A percentile compares a stretch with the other conserved stretches of the same genome.
Conservation (phyloP, 192 early-diverging fungal species). For the Entomortierella beljakovae region DNA sequence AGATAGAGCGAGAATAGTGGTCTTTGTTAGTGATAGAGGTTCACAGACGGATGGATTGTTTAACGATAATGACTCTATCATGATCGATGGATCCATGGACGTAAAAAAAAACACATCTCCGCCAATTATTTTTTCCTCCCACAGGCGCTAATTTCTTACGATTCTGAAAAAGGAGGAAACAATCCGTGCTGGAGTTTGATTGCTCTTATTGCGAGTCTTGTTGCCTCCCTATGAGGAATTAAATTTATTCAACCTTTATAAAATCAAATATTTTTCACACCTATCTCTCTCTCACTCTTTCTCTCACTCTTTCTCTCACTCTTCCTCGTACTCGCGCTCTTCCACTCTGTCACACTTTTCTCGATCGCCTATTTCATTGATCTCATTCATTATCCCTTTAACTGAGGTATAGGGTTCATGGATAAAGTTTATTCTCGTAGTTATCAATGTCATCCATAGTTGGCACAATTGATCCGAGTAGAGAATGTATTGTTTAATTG, state of each 20-base stretch:
- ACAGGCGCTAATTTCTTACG: conserved; percentile 12
- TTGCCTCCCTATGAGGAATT: background rate
- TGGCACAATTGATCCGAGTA: too few relatives aligned
- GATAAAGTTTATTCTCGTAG: too few relatives aligned
- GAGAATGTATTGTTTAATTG: too few relatives aligned
- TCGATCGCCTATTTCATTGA: too few relatives aligned
- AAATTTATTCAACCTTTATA: too few relatives aligned
- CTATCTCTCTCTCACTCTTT: background rate
- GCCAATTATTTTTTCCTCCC: background rate
- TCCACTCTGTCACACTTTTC: too few relatives aligned
- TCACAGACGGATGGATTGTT: conserved; percentile 30
- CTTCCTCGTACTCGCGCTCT: too few relatives aligned
- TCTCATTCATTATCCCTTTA: too few relatives aligned
- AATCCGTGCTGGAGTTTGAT: background rate
- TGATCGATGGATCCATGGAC: conserved; percentile 39
- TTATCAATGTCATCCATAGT: too few relatives aligned
- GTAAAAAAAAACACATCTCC: background rate
- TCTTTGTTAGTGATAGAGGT: background rate
- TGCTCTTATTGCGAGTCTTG: background rate
- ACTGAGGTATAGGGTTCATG: too few relatives aligned
- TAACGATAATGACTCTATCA: background rate
- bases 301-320: too few relatives aligned
- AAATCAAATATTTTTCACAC: background rate
- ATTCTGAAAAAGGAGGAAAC: conserved; percentile 30
- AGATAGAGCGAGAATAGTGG: background rate